These are phyloP conservation scores for Neoboletus brunneissimus DNA, from an alignment of 768 basidiomycete species.

Conservation along the genomic window DNA sequence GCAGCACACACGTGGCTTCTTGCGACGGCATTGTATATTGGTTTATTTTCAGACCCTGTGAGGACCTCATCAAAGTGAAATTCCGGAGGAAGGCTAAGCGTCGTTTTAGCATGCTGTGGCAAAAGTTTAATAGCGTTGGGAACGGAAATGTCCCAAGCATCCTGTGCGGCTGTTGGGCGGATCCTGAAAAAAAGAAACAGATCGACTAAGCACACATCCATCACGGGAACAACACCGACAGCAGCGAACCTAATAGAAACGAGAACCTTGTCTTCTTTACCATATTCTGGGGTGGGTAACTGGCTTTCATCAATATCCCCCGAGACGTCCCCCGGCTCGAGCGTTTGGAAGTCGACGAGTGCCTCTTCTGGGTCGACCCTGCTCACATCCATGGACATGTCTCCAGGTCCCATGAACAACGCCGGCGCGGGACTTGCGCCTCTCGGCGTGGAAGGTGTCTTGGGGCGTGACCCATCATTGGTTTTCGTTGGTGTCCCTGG, in stretches of 20 bases:
- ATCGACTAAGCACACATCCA: constrained; percentile 1
- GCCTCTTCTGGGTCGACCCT: constrained; percentile 73
- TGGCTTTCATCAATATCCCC: constrained; percentile 64
- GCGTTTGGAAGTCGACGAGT: constrained; percentile 69
- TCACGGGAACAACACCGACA: neutral
- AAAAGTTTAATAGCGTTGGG: constrained; percentile 60
- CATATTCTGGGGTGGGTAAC: constrained; percentile 46
- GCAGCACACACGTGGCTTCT: constrained; percentile 82
- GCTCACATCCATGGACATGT: constrained; percentile 66
- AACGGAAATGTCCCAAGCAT: constrained; percentile 54
- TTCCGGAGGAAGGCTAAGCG: constrained; percentile 38
- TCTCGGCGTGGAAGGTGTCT: constrained; percentile 54
- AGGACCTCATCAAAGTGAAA: constrained; percentile 77
- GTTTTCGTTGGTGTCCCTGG: constrained; percentile 54
- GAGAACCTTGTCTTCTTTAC: constrained; percentile 82
- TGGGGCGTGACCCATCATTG: constrained; percentile 40
- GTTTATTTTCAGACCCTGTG: constrained; percentile 76
- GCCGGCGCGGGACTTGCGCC: constrained; percentile 45
- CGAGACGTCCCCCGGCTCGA: constrained; percentile 68
- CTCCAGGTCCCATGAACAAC: constrained; percentile 48
- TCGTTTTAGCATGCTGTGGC: constrained; percentile 50
- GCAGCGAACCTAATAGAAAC: constrained; percentile 69
- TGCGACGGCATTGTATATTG: constrained; percentile 72
- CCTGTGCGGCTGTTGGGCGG: constrained; percentile 49
- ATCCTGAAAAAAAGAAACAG: constrained; percentile 42